Evolutionary conservation across 129 eudicot genomes (phyloP), one percentile per base, ranked within the genome.

Genomic region (Kitagawia praeruptora): DNA sequence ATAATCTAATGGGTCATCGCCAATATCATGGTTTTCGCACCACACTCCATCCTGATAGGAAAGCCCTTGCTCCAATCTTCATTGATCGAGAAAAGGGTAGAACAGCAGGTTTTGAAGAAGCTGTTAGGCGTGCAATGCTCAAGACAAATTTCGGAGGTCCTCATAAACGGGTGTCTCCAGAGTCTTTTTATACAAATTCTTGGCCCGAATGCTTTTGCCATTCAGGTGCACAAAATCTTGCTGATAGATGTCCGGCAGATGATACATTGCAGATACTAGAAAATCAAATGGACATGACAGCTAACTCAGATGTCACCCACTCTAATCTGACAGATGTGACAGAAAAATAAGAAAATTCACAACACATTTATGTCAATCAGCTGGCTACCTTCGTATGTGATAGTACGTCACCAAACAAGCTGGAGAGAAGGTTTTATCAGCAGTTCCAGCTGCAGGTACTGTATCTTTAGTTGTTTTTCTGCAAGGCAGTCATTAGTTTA

Each of bases 161-260:
- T 41, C 98, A 90, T 80, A 89, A 87, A 77, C 91, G 97, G 63
- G 85, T 89, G 23, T 5, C 86, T 0, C 98, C 97, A 0, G 98
- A 95, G 83, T 92, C 97, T 5, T 92, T 95, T 85, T 95, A 92
- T 80, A 92, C 98, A 27, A 95, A 95, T 85, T 95, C 98, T n/a
- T 95, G 98, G 98, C 98, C 97, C 3, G 98, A 95, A 85, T 95
- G 98, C 83, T 95, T 95, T 85, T 95, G 98, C 81, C 96, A 88
- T 75, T 78, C 77, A 69, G 81, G 84, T 16, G 85, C 89, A 37
- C 44, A 66, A 44, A 87, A 89, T 82, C 89, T 82, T 54, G 98
- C 87, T 45, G 91, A 92, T 86, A 84, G 84, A 79, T 95, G 98
- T 64, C 98, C 98, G 5, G 87, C 96, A 6, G 88, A 89, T 23